Evolutionary conservation across 2,329 filamentous ascomycete genomes (phyloP).

Genomic region (Pseudogymnoascus sp.): DNA sequence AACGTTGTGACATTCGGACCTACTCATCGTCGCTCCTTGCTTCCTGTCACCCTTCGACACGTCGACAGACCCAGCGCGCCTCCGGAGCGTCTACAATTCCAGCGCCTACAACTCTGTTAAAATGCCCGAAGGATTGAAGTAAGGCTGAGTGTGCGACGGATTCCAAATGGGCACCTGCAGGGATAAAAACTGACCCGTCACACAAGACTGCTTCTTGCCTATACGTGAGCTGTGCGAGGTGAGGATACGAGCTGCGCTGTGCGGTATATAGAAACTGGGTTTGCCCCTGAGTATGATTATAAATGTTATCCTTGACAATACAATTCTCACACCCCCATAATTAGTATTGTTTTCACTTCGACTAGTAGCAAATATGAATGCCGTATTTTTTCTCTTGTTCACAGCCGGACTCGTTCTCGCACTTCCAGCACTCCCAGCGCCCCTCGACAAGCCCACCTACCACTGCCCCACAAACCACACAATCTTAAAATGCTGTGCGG

Average conservation of each 20-base stretch:
- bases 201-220: neutral
- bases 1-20: neutral
- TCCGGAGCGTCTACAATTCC: neutral
- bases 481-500: neutral
- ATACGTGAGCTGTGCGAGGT: neutral
- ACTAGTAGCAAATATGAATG: neutral
- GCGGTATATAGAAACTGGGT: neutral
- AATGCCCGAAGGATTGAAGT: neutral
- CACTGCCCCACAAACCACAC: neutral
- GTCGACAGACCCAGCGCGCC: neutral
- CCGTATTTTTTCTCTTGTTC: neutral
- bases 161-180: neutral
- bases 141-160: neutral
- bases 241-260: neutral
- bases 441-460: neutral
- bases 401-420: neutral
- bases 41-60: neutral
- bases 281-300: neutral
- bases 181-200: neutral
- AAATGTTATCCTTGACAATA: neutral
- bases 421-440: neutral
- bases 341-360: neutral
- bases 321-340: neutral
- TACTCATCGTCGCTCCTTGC: neutral
- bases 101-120: neutral